Evolutionary conservation across 495 filamentous ascomycete species (phyloP), one percentile per base, ranked within the genome.

Genomic region (Podospora pseudocomata): DNA sequence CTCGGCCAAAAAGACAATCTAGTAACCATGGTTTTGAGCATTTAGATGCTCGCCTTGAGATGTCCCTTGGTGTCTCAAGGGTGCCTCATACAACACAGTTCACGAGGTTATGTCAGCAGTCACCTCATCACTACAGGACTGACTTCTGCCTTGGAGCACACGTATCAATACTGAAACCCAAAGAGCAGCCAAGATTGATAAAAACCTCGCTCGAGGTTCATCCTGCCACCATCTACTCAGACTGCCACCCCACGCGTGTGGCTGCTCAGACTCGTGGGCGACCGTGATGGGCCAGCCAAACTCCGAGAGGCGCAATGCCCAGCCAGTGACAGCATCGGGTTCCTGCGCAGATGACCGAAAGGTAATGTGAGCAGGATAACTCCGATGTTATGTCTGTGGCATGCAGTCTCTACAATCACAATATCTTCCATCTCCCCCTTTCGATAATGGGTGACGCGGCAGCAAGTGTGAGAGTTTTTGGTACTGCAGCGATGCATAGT

Each of bases 271-370:
- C 13, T 63, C 61, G 61, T 63, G 61, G 61, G 34, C 61, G 27
- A 20, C 20, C 30, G 30, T 63, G 32, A 63, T 18, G 61, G 61
- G 30, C 9, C 23, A 26, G 32, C 28, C 18, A 63, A 63, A 20
- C 28, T 28, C 19, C 34, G 55, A 53, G 58, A 53, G 63, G 44
- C 55, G 63, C 71, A 61, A 39, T 49, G 57, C 27, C 60, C 53
- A 65, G 65, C 71, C 66, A 75, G 70, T 75, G 62, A 68, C 32
- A 60, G 63, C 19, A 20, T 59, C 76, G 76, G 76, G 76, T 78
- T 78, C 76, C 76, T 78, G 76, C 74, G 70, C 74, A 70, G 65
- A 63, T 76, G 72, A 71, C 62, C 60, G 64, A 53, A 59, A 26
- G n/a, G 18, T 6, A 26, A 49, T 49, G 39, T 49, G 39, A 49